Conservation (phyloP, 495 filamentous ascomycete genomes). For the Bryoglossum gracile region DNA sequence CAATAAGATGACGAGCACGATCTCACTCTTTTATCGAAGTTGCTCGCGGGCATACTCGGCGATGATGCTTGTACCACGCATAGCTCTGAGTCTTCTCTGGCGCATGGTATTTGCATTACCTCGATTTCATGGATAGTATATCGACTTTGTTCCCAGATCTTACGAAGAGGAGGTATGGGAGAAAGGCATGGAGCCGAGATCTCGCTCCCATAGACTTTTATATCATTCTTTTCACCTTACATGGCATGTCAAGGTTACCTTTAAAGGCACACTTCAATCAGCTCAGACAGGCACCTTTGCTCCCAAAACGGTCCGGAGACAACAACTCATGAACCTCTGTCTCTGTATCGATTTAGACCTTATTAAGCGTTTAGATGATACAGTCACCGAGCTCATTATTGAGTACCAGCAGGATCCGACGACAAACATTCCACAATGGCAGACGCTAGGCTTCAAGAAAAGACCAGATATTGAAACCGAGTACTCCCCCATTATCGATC, state of each 20-base stretch:
- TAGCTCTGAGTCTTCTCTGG: background rate
- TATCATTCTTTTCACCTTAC: background rate
- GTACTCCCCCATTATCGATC: background rate
- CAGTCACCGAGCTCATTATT: conserved; percentile 17
- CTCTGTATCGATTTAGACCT: conserved; percentile 18
- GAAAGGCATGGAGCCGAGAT: background rate
- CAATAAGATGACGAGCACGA: background rate
- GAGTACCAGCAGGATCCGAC: background rate
- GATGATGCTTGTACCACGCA: background rate
- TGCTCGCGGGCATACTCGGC: background rate
- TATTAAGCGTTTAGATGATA: conserved; percentile 18
- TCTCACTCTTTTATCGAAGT: background rate
- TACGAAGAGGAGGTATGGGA: background rate
- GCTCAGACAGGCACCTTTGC: conserved; percentile 12
- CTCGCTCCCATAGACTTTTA: conserved; percentile 10
- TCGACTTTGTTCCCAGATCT: background rate
- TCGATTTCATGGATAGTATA: background rate
- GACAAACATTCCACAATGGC: background rate
- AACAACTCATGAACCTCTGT: conserved; percentile 18
- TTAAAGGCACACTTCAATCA: conserved; percentile 17
- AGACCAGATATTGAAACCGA: background rate
- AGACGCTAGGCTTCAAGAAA: background rate
- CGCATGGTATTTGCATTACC: background rate
- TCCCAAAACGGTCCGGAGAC: background rate
- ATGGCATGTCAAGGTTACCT: conserved; percentile 18